Evolutionary conservation across 2,329 filamentous ascomycete genomes (phyloP), one percentile per base, ranked within the genome.

Genomic region (Chalaropsis thielavioides): DNA sequence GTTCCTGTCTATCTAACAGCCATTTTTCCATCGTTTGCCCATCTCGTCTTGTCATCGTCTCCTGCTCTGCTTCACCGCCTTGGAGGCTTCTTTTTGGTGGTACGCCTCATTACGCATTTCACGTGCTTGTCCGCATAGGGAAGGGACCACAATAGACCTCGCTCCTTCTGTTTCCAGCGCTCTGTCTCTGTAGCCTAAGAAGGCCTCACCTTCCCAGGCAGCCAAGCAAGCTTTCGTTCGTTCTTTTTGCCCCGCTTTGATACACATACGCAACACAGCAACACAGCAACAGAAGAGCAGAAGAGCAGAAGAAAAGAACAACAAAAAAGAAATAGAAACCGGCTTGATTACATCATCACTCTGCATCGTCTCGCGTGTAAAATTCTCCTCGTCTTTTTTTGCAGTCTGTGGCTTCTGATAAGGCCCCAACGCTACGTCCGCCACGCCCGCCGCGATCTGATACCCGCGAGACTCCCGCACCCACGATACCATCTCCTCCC

Each of bases 161-260:
- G 46, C 46, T 51, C 46, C 46, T 51, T 22, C 46, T 51, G 15
- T 51, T 51, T 51, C 46, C 24, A 51, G 46, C 15, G 24, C 19
- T 11, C 46, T 11, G 10, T 51, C 19, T 11, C 46, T 11, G 10
- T 24, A 15, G 46, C 46, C 46, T 15, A 51, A 51, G 15, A 51
- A 22, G 46, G 46, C 46, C 46, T 51, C 46, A 27, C 44, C 22
- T 46, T n/a, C n/a, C n/a, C 46, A 51, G 19, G 17, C 46, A 38
- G 22, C 22, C 11, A 51, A 11, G 17, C 5, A 24, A 51, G 46
- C 46, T 51, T 10, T 13, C n/a, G 46, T 17, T 24, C 11, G 19
- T 51, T 51, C 46, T 64, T 59, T 44, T 63, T 59, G 17, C 59
- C 59, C 59, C 59, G 59, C 46, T 51, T 51, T 51, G 46, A 27